These are phyloP conservation scores for Cadophora luteo-olivacea DNA, from an alignment of 2,329 filamentous ascomycete genomes.

Conservation along the genomic window DNA sequence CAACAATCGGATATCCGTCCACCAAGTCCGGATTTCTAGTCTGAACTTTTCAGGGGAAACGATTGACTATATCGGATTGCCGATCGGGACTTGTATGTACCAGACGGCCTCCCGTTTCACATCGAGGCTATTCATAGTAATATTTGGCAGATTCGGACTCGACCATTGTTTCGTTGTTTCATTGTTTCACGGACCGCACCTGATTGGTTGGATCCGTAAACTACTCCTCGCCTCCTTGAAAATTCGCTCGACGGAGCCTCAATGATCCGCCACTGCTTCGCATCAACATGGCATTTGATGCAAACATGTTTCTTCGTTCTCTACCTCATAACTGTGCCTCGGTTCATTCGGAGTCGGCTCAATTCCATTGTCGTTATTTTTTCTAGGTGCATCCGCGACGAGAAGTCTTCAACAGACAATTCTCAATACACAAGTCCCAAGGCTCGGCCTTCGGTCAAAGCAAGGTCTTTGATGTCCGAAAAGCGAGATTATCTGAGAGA, in stretches of 20 bases:
- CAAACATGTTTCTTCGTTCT: background rate
- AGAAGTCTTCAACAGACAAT: background rate
- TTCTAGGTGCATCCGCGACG: background rate
- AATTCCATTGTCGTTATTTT: background rate
- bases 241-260: background rate
- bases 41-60: background rate
- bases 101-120: background rate
- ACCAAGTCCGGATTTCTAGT: slow-evolving; percentile 5
- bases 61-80: background rate
- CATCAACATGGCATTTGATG: background rate
- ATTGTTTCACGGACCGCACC: slow-evolving; percentile 9
- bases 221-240: background rate
- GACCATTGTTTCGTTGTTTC: background rate
- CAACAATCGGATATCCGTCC: slow-evolving; percentile 6
- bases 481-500: too few species aligned
- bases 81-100: background rate
- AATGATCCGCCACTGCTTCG: background rate
- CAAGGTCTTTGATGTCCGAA: slow-evolving; percentile 1
- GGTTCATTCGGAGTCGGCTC: background rate
- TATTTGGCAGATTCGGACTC: background rate
- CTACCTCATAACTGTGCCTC: background rate
- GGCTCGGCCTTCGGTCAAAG: background rate
- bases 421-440: background rate
- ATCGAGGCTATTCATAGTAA: background rate
- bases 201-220: background rate